Evolutionary conservation across 2,329 filamentous ascomycete genomes (phyloP).

Genomic region (Microdochium paspali): DNA sequence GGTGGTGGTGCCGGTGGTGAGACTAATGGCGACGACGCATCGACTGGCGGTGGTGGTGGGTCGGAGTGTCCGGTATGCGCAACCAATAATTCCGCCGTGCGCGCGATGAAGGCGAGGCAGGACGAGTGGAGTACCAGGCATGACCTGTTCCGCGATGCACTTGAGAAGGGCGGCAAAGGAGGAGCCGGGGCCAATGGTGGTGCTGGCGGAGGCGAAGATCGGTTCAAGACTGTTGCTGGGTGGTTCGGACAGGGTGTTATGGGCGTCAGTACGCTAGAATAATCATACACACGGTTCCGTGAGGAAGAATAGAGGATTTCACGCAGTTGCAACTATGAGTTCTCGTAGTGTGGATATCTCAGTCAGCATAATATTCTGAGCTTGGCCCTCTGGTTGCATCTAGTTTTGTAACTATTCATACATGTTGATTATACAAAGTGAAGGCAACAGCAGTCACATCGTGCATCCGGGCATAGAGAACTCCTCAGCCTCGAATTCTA

Average conservation of each 20-base stretch:
- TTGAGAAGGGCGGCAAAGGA: slow-evolving; percentile 62
- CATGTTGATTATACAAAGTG: too few relatives aligned
- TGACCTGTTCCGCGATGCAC: slow-evolving; percentile 76
- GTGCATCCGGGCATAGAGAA: too few relatives aligned
- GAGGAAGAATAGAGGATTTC: too few relatives aligned
- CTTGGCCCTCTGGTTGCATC: too few relatives aligned
- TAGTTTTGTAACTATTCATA: too few relatives aligned
- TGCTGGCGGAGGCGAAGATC: slow-evolving; percentile 51
- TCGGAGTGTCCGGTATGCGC: slow-evolving; percentile 83
- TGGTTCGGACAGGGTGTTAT: slow-evolving; percentile 95
- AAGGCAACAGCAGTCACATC: too few relatives aligned
- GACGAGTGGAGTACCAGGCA: slow-evolving; percentile 79
- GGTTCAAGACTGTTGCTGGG: slow-evolving; percentile 84
- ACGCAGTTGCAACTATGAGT: too few relatives aligned
- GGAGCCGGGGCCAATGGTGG: slow-evolving; percentile 1
- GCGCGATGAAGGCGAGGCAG: slow-evolving; percentile 78
- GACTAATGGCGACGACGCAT: slow-evolving; percentile 17
- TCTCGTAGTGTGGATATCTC: too few relatives aligned
- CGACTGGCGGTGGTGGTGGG: slow-evolving; percentile 18
- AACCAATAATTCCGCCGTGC: slow-evolving; percentile 75
- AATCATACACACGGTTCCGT: neutral
- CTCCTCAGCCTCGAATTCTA: too few relatives aligned
- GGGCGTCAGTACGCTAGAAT: slow-evolving; percentile 19
- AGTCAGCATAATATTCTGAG: too few relatives aligned
- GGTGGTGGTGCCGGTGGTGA: slow-evolving; percentile 26